Evolutionary conservation across 208 protist species (phyloP).

Genomic region (Balamuthia mandrillaris): DNA sequence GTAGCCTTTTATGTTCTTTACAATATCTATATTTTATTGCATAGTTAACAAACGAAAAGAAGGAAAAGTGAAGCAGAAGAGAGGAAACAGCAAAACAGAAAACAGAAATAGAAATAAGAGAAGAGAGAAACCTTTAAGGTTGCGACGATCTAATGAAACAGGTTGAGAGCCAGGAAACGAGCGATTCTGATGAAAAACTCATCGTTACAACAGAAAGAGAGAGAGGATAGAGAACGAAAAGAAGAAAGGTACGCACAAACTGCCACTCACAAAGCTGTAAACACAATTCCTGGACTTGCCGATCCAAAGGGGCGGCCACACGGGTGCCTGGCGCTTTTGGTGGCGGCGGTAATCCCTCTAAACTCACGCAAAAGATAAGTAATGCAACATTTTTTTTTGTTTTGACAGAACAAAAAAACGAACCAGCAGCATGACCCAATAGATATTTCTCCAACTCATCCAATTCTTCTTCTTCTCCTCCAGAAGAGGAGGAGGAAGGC

Average conservation of each 20-base stretch:
- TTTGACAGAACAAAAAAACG: too few relatives aligned
- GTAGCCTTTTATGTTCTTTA: neutral
- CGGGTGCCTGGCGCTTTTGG: too few relatives aligned
- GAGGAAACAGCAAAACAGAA: neutral
- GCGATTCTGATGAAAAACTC: neutral
- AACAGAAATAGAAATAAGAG: neutral
- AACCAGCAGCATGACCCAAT: too few relatives aligned
- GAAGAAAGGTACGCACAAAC: neutral
- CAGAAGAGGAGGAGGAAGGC: too few relatives aligned
- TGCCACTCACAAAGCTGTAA: too few relatives aligned
- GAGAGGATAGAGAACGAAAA: neutral
- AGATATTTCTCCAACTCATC: too few relatives aligned
- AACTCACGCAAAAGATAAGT: too few relatives aligned
- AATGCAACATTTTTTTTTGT: too few relatives aligned
- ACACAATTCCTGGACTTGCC: too few relatives aligned
- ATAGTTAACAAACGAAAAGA: neutral
- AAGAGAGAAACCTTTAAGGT: neutral
- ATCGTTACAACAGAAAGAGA: neutral
- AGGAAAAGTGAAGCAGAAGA: neutral
- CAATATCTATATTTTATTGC: neutral
- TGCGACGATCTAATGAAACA: slow-evolving; percentile 34
- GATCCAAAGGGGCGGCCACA: too few relatives aligned
- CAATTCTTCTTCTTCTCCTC: too few relatives aligned
- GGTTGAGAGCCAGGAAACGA: slow-evolving; percentile 53
- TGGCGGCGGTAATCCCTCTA: too few relatives aligned